Conservation (phyloP, 2,329 filamentous ascomycete genomes). For the Claviceps digitariae region DNA sequence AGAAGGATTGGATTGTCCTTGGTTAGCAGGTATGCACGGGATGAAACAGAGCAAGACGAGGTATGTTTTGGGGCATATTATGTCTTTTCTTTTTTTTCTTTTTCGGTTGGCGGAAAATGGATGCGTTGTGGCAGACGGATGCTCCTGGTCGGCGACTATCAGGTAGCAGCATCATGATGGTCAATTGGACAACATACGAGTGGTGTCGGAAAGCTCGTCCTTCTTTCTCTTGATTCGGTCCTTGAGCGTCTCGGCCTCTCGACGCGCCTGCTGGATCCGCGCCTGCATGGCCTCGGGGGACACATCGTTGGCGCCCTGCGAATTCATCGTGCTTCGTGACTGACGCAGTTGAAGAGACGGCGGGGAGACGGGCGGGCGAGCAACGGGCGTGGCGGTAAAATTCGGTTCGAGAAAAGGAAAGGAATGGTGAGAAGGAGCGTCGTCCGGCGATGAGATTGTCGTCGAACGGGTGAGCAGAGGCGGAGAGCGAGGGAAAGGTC, state of each 20-base stretch:
- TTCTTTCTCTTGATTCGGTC: constrained; percentile 99
- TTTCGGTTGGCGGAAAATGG: no score
- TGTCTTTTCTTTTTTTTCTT: no score
- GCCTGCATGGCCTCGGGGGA: constrained; percentile 77
- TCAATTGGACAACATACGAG: constrained; percentile 53
- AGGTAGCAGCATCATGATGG: not conserved
- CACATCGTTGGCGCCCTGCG: constrained; percentile 45
- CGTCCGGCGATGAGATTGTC: constrained; percentile 16
- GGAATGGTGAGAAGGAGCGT: constrained; percentile 9
- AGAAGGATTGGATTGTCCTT: not conserved
- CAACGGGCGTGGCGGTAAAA: not conserved
- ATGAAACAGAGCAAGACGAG: not conserved
- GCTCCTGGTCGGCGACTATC: not conserved
- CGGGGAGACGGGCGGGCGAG: constrained; percentile 2
- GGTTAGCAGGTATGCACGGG: constrained; percentile 11
- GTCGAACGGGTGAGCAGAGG: constrained; percentile 19
- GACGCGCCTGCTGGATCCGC: constrained; percentile 79
- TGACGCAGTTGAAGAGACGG: constrained; percentile 6
- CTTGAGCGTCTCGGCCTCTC: constrained; percentile 95
- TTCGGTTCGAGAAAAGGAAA: not conserved
- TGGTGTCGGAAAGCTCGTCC: constrained; percentile 97
- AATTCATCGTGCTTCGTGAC: constrained; percentile 39
- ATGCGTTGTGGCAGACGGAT: not conserved
- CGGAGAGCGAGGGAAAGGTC: constrained; percentile 16
- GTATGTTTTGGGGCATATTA: not conserved